Percentiles rank a stretch among this genome's conserved stretches.
Evolutionary conservation across 2,329 filamentous ascomycete species (phyloP).

Genomic region (Myriosclerotinia scirpicola): DNA sequence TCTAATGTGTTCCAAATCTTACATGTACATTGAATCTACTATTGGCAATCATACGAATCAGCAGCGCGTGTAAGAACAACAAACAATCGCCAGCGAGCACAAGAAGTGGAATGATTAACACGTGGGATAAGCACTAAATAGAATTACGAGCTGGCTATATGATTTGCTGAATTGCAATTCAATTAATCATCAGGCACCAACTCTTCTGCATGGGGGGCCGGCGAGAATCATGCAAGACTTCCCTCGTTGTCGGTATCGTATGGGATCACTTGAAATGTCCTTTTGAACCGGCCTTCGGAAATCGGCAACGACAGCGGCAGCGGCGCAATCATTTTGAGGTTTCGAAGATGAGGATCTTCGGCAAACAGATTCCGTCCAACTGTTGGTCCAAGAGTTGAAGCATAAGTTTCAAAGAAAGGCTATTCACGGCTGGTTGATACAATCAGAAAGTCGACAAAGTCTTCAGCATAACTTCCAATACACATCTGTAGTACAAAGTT

Average conservation of each 20-base stretch:
- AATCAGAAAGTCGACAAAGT: neutral
- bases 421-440: neutral
- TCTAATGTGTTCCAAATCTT: constrained; percentile 10
- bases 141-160: neutral
- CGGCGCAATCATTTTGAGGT: constrained; percentile 4
- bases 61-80: neutral
- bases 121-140: constrained; percentile 16
- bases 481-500: neutral
- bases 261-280: neutral
- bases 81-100: constrained; percentile 2
- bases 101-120: constrained; percentile 3
- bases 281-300: neutral
- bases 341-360: neutral
- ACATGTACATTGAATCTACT: constrained; percentile 2
- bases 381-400: neutral
- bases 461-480: neutral
- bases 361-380: neutral
- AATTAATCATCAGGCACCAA: constrained; percentile 3
- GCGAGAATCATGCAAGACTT: neutral
- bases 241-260: neutral
- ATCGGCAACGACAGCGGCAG: constrained; percentile 1
- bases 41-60: constrained; percentile 13
- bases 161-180: neutral
- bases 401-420: neutral
- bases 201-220: neutral